Evolutionary conservation across 345 rosid genomes (phyloP).

Genomic region (Sapria himalayana): DNA sequence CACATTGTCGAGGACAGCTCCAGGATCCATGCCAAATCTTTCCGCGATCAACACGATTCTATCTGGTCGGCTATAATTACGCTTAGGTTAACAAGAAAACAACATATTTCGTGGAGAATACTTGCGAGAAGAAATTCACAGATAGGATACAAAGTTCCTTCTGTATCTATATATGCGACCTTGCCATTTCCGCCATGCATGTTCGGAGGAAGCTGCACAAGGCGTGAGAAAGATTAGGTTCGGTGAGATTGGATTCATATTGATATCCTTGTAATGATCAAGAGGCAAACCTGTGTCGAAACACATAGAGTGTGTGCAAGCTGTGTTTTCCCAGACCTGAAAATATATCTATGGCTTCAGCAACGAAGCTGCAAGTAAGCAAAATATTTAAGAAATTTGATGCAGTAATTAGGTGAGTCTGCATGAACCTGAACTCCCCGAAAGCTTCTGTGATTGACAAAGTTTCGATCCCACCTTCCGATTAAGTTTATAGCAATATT

Average conservation of each 20-base stretch:
- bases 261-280: too few relatives aligned
- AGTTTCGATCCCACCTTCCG: conserved; percentile 83
- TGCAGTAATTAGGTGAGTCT: too few relatives aligned
- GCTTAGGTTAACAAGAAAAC: conserved; percentile 17
- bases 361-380: neutral
- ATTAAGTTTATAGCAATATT: too few relatives aligned
- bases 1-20: conserved; percentile 92
- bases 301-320: conserved; percentile 78
- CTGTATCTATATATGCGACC: conserved; percentile 77
- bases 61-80: conserved; percentile 56
- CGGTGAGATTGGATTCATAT: neutral
- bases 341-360: conserved; percentile 1
- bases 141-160: conserved; percentile 75
- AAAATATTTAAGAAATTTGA: too few relatives aligned
- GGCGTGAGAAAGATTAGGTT: conserved; percentile 2
- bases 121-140: conserved; percentile 5
- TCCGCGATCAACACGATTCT: conserved; percentile 75
- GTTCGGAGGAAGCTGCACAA: conserved; percentile 57
- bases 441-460: conserved; percentile 69
- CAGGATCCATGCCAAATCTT: conserved; percentile 95
- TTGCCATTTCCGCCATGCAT: conserved; percentile 87
- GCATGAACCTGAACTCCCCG: conserved; percentile 57
- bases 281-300: conserved; percentile 50
- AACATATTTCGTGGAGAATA: neutral
- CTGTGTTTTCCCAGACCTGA: conserved; percentile 85